Evolutionary conservation across 257 asterid genomes (phyloP), one percentile per base, ranked within the genome.

Genomic region (Eucommia ulmoides): DNA sequence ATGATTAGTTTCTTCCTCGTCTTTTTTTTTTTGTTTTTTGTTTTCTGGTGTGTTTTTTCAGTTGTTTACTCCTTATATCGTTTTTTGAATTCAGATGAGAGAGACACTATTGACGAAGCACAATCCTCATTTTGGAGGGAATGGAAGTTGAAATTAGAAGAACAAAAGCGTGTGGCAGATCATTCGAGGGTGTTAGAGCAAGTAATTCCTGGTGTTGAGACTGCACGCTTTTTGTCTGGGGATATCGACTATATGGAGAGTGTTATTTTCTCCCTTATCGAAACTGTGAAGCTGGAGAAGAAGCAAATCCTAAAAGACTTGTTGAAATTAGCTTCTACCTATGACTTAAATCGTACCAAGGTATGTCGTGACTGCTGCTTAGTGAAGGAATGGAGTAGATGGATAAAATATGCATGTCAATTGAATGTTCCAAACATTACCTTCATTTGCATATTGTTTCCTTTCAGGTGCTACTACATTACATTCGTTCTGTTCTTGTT

Each of bases 101-200:
- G 78, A 72, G 78, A 68, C 55, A 76, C 67, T 52, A 74, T 84
- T 47, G 93, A 81, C 44, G 77, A 74, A 72, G 81, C 94, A 51
- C 99, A 86, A 50, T 86, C 99, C 33, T 78, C 96, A 60, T 91
- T 83, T 65, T 91, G 99, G 99, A 86, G 79, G 53, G 96, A 86
- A 64, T 91, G 99, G 99, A 86, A 86, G 76, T 56, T 72, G 60
- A 91, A 86, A 78, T 57, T 91, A 53, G 95, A 91, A 72, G 94
- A 86, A 49, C 96, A 91, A 70, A 83, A 83, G 75, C 73, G 35
- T 54, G 73, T 64, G 45, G 94, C 98, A 16, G 96, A 86, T 64
- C 72, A 81, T 61, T 80, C 95, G 24, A 83, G 96, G 76, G 74
- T 75, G 56, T 69, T 91, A 85, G 88, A 91, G 68, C 82, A 77